phyloP scores from a whole-genome alignment of 2,329 filamentous ascomycete genomes.

The Penicillium sp. region DNA sequence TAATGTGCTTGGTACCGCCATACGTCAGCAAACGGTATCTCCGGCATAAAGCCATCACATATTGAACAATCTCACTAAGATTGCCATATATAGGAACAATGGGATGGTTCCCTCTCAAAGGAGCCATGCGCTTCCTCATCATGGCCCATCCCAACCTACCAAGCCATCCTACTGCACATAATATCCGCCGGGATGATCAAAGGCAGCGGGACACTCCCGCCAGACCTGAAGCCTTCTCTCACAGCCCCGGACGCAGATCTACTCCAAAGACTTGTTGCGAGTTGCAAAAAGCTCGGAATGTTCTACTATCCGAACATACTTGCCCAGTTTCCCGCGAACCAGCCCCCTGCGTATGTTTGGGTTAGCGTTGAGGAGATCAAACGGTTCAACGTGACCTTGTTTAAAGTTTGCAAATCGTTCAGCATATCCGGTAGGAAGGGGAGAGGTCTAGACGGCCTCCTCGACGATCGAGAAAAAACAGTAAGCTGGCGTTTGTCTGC shows the following conservation, averaged over 20 bases:
- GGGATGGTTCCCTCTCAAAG: slow-evolving; percentile 20
- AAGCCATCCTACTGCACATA: slow-evolving; percentile 32
- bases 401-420: slow-evolving; percentile 17
- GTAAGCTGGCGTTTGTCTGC: slow-evolving; percentile 2
- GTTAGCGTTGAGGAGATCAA: slow-evolving; percentile 31
- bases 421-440: background rate
- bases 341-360: slow-evolving; percentile 21
- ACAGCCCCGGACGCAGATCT: slow-evolving; percentile 9
- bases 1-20: slow-evolving; percentile 21
- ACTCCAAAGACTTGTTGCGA: slow-evolving; percentile 25
- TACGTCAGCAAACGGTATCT: slow-evolving; percentile 27
- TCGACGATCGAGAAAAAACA: background rate
- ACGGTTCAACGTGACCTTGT: slow-evolving; percentile 29
- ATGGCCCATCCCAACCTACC: slow-evolving; percentile 34
- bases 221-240: slow-evolving; percentile 17
- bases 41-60: no score
- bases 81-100: slow-evolving; percentile 17
- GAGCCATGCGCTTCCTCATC: slow-evolving; percentile 6
- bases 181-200: slow-evolving; percentile 25
- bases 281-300: slow-evolving; percentile 28
- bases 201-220: background rate
- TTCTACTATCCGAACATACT: slow-evolving; percentile 32
- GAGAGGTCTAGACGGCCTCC: no score
- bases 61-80: no score
- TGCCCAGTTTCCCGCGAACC: slow-evolving; percentile 8